Base-by-base conservation (phyloP, 2,329 filamentous ascomycete genomes). In the Thyridium curvatum region DNA sequence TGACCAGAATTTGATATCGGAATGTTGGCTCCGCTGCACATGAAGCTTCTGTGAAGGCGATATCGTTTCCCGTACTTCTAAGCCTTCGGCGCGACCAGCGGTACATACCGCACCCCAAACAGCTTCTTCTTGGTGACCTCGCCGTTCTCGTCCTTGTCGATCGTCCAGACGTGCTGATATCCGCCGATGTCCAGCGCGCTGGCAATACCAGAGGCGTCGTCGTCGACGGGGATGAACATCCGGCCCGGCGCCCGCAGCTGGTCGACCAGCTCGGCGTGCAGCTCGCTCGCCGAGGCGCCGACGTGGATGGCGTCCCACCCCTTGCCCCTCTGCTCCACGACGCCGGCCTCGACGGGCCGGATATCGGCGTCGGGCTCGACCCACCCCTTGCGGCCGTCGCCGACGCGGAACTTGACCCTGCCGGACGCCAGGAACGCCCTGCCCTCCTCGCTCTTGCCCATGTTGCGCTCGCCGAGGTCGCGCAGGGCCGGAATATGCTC, bases 231-330 rank as follows among this genome's bases (percentile, higher is more conserved):
- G 10, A 93, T 85, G 56, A 93, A 91, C 62, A 93, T 72, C 46
- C 84, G 71, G 1, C 93, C 93, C 0, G 91, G 91, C 3, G 74
- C 66, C 46, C 79, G 79, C 48, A 98, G 65, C 66, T 97, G 93
- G 21, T 81, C 74, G 34, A 94, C 63, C 47, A 97, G 62, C 42
- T 77, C 74, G 14, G 74, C 56, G 56, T 94, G 90, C 39, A 94
- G 64, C 53, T 79, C 74, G 17, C 66, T 74, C 1, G 91, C 91
- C 8, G 88, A 86, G 1, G 93, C 93, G 0, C 93, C 93, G 3
- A 97, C 93, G 57, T 97, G 93, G 43, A 98, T 97, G 3, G 86
- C 90, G 70, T 97, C 88, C 71, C 91, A 98, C 0, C 79, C 72
- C 21, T 60, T 63, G 44, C 64, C 70, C 12, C 68, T 63, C 40